Evolutionary conservation across 1,284 basidiomycete genomes (phyloP).

Genomic region (Taiwanofungus camphoratus): DNA sequence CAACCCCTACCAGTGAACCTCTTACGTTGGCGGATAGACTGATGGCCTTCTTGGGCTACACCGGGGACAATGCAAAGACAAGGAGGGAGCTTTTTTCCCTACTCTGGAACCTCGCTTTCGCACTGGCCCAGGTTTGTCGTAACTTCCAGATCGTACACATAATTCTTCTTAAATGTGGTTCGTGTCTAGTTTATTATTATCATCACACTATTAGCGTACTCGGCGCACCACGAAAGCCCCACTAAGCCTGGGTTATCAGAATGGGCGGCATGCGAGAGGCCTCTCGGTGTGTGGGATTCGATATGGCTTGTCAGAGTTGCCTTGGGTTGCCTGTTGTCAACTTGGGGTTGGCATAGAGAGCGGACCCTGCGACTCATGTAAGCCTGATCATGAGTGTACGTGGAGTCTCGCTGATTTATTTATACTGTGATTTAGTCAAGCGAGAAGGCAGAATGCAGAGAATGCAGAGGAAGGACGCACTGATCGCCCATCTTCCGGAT

Average conservation of each 20-base stretch:
- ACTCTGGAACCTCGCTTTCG: constrained; percentile 48
- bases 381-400: too few relatives aligned
- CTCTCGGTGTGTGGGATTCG: constrained; percentile 65
- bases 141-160: not conserved
- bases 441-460: constrained; percentile 1
- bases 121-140: constrained; percentile 49
- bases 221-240: constrained; percentile 46
- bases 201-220: constrained; percentile 46
- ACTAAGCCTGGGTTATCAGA: constrained; percentile 41
- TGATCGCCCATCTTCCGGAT: not conserved
- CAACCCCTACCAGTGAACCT: not conserved
- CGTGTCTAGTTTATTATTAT: constrained; percentile 36
- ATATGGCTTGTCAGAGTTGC: constrained; percentile 60
- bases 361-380: constrained; percentile 28
- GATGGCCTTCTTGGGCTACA: constrained; percentile 46
- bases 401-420: too few relatives aligned
- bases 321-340: constrained; percentile 45
- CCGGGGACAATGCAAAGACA: constrained; percentile 46
- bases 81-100: constrained; percentile 56
- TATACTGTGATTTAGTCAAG: not conserved
- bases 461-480: constrained; percentile 9
- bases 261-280: constrained; percentile 61
- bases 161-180: not conserved
- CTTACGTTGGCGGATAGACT: constrained; percentile 1
- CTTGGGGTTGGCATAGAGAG: constrained; percentile 56